These are phyloP conservation scores for Fusarium continuum DNA, from an alignment of 2,329 filamentous ascomycete species.

Conservation along the genomic window DNA sequence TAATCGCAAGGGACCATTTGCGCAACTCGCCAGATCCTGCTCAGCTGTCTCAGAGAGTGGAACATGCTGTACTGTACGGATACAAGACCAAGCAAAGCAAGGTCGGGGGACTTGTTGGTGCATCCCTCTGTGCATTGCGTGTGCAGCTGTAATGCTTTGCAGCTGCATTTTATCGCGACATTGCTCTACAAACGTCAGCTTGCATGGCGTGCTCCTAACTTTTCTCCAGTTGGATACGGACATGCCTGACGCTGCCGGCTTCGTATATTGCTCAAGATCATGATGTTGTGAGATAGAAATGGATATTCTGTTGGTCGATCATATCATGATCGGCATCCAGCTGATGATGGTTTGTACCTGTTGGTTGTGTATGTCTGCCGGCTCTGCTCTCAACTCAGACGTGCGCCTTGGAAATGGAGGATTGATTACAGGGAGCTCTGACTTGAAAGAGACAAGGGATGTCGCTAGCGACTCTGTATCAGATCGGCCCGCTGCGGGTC, in stretches of 20 bases:
- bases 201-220: conserved; percentile 18
- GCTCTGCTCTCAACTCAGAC: conserved; percentile 12
- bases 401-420: conserved; percentile 4
- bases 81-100: not conserved
- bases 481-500: conserved; percentile 39
- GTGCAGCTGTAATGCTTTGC: conserved; percentile 3
- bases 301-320: conserved; percentile 9
- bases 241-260: not conserved
- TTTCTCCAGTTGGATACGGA: not conserved
- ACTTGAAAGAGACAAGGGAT: conserved; percentile 2
- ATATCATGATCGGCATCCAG: conserved; percentile 21
- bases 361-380: conserved; percentile 11
- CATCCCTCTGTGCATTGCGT: not conserved
- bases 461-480: conserved; percentile 24
- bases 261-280: not conserved
- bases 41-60: not conserved
- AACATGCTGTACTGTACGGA: not conserved
- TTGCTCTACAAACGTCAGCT: conserved; percentile 14
- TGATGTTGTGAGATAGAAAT: not conserved
- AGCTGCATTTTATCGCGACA: conserved; percentile 1
- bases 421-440: conserved; percentile 15
- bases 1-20: conserved; percentile 10
- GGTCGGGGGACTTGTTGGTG: not conserved
- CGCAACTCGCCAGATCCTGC: conserved; percentile 1
- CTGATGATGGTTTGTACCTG: conserved; percentile 5